Base-by-base conservation (phyloP, 176 grass and related monocot genomes). In the Musa beccarii region DNA sequence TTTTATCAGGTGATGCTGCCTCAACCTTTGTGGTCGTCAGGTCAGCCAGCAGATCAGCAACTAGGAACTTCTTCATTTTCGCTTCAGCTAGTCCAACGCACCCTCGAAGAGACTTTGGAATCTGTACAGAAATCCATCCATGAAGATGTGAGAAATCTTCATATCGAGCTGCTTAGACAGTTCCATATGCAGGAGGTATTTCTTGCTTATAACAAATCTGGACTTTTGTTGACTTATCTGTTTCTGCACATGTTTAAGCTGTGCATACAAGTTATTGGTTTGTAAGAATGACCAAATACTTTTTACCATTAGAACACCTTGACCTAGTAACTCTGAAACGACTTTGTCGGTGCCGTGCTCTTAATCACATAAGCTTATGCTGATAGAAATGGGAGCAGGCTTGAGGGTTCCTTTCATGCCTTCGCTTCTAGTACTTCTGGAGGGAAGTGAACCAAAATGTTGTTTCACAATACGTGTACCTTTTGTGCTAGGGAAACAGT, bases 111-210 rank as follows among this genome's bases (percentile, higher is more conserved):
- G 82, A 91, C 88, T 75, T 63, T 94, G 71, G 90, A 89, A 53
- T 86, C 90, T 76, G 86, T 91, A 79, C 90, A 99, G 69, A 94
- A 92, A 86, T 87, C 90, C 24, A 89, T 99, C 81, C 91, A 92
- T 8, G 91, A 94, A 76, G 95, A 94, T 73, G 88, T 94, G 80
- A 85, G 84, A 71, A 99, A 99, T 85, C 86, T 99, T 12, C 95
- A 99, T 75, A 91, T 99, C 77, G 95, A 99, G 76, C 73, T 99
- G 79, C 53, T 99, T 77, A 87, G 95, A 78, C 95, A 99, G 71
- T 91, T 99, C 82, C 95, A 99, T 78, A 89, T 89, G 83, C 91
- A 94, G 75, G 91, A 99, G 95, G 90, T 99, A 79, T 14, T 66
- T 72, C 78, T 63, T 65, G 51, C 56, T 82, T 68, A 24, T 16